Percentiles rank a stretch among this genome's conserved stretches.
Evolutionary conservation across 441 rosid species (phyloP).

Genomic region (Cnidoscolus chayamansa): DNA sequence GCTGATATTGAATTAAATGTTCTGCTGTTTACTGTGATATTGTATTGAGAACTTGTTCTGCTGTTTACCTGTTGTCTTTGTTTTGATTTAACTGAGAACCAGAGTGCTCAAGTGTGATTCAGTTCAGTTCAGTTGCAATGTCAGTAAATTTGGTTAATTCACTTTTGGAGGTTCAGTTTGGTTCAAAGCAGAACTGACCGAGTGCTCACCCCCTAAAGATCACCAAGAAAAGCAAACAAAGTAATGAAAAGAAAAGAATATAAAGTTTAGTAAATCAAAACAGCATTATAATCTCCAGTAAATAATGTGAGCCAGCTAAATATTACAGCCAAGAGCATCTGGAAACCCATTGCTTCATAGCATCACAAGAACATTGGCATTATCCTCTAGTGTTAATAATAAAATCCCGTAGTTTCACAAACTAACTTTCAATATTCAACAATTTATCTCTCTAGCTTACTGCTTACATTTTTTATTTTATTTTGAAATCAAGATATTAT

Average conservation of each 20-base stretch:
- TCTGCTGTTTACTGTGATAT: too few relatives aligned
- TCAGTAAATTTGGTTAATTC: too few relatives aligned
- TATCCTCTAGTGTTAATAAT: background rate
- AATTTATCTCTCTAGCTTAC: background rate
- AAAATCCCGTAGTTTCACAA: background rate
- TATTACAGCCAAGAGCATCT: background rate
- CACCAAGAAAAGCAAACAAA: background rate
- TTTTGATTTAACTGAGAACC: too few relatives aligned
- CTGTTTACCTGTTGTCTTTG: too few relatives aligned
- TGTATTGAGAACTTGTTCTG: too few relatives aligned
- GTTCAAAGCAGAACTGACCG: too few relatives aligned
- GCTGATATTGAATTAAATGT: too few relatives aligned
- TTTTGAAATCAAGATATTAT: too few relatives aligned
- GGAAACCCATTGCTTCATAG: background rate
- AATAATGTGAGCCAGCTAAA: background rate
- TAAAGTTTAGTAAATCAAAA: background rate
- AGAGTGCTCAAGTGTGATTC: too few relatives aligned
- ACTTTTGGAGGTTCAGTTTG: too few relatives aligned
- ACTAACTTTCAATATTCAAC: background rate
- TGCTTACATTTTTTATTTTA: background rate
- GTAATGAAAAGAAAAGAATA: background rate
- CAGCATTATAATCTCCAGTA: background rate
- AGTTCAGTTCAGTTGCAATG: too few relatives aligned
- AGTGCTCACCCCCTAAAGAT: too few relatives aligned
- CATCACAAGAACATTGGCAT: background rate